phyloP scores from a whole-genome alignment of 495 filamentous ascomycete species.

The Podospora didyma region DNA sequence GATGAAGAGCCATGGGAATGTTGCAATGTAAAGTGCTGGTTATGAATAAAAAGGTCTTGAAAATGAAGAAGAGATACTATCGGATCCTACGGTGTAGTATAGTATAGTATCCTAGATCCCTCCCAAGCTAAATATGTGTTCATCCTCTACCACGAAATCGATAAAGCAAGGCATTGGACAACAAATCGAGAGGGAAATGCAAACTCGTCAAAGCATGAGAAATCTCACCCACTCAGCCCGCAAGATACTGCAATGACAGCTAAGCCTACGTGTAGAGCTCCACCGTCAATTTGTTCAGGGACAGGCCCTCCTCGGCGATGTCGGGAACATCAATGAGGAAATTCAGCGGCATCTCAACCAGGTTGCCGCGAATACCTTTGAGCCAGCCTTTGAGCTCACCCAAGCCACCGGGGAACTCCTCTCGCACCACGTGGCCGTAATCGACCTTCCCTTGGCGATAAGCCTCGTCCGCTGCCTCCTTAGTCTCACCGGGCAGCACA shows the following conservation, averaged over 20 bases:
- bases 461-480: constrained; percentile 21
- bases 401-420: constrained; percentile 67
- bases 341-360: constrained; percentile 90
- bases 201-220: too few species aligned
- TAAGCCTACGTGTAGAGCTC: constrained; percentile 68
- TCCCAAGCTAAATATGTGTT: too few species aligned
- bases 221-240: too few species aligned
- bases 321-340: constrained; percentile 82
- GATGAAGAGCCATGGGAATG: too few species aligned
- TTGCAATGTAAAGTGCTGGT: too few species aligned
- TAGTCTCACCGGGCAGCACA: constrained; percentile 47
- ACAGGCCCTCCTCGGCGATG: constrained; percentile 79
- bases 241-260: not conserved
- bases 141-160: too few species aligned
- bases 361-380: constrained; percentile 66
- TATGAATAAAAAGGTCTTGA: not conserved
- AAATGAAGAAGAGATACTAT: not conserved
- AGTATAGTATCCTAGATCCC: too few species aligned
- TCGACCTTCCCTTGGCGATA: constrained; percentile 43
- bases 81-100: not conserved
- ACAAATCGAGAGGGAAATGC: too few species aligned
- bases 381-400: constrained; percentile 79
- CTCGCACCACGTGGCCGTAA: constrained; percentile 83
- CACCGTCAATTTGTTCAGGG: constrained; percentile 76
- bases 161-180: too few species aligned